A percentile compares a stretch with the other conserved stretches of the same genome.
Conservation (phyloP, 2,329 filamentous ascomycete genomes). For the Paecilomyces formosus region DNA sequence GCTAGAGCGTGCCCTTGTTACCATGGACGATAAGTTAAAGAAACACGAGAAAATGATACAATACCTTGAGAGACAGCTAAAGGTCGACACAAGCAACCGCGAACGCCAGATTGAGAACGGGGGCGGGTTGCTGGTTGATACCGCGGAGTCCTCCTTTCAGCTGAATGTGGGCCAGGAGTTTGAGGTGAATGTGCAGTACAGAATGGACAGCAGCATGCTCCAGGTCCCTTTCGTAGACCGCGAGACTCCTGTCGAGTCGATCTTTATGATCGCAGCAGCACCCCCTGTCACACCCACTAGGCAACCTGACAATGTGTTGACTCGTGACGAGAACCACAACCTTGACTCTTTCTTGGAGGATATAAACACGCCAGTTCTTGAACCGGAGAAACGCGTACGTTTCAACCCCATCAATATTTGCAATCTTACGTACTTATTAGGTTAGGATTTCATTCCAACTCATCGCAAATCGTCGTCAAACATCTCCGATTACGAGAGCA, state of each 20-base stretch:
- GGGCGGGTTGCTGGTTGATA: background rate
- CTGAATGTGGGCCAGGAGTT: background rate
- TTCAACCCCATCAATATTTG: background rate
- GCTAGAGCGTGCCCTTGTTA: background rate
- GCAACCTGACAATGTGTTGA: background rate
- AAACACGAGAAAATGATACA: background rate
- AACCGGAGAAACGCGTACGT: background rate
- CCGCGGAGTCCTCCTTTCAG: background rate
- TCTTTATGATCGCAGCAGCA: background rate
- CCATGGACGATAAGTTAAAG: background rate
- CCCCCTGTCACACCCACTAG: background rate
- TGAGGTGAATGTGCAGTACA: background rate
- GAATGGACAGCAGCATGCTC: background rate
- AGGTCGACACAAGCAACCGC: background rate
- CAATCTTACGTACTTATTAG: background rate
- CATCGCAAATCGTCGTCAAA: background rate
- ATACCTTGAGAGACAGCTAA: background rate
- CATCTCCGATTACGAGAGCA: background rate
- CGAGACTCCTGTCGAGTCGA: background rate
- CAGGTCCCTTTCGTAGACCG: background rate
- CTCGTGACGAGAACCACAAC: background rate
- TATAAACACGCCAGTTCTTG: background rate
- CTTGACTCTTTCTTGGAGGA: background rate
- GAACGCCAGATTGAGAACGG: background rate
- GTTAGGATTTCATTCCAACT: background rate